phyloP scores from a whole-genome alignment of 2,329 filamentous ascomycete genomes.

The Aspergillus brunneoviolaceus region DNA sequence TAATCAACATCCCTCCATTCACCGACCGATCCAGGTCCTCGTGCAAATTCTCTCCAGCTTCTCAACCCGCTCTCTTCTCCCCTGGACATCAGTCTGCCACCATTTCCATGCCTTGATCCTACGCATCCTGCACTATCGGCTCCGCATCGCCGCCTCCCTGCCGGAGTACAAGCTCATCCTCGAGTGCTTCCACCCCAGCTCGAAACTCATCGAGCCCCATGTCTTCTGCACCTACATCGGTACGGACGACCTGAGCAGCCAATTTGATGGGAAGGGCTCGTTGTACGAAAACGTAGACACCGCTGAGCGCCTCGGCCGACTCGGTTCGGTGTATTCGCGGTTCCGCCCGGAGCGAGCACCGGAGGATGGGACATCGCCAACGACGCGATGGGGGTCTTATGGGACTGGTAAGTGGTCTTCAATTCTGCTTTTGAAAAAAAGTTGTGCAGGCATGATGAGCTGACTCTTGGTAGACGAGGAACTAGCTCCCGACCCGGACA shows the following conservation, averaged over 20 bases:
- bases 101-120: constrained; percentile 64
- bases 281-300: constrained; percentile 34
- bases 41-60: constrained; percentile 52
- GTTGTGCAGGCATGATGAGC: background rate
- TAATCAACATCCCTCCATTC: background rate
- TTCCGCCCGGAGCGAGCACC: constrained; percentile 66
- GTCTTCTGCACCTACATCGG: constrained; percentile 67
- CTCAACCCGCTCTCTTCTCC: constrained; percentile 54
- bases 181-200: constrained; percentile 74
- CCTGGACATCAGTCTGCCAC: constrained; percentile 58
- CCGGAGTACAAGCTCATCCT: constrained; percentile 68
- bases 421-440: too few species aligned
- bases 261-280: constrained; percentile 41
- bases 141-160: constrained; percentile 59
- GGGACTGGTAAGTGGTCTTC: constrained; percentile 13
- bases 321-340: constrained; percentile 64
- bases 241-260: constrained; percentile 58
- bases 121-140: constrained; percentile 63
- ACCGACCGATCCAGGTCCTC: constrained; percentile 45
- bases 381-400: constrained; percentile 9
- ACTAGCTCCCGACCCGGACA: background rate
- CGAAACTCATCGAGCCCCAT: constrained; percentile 66
- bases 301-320: constrained; percentile 41
- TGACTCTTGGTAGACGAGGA: constrained; percentile 6
- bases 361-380: constrained; percentile 28